Conservation (phyloP, 768 basidiomycete species). For the Phaffia australis region DNA sequence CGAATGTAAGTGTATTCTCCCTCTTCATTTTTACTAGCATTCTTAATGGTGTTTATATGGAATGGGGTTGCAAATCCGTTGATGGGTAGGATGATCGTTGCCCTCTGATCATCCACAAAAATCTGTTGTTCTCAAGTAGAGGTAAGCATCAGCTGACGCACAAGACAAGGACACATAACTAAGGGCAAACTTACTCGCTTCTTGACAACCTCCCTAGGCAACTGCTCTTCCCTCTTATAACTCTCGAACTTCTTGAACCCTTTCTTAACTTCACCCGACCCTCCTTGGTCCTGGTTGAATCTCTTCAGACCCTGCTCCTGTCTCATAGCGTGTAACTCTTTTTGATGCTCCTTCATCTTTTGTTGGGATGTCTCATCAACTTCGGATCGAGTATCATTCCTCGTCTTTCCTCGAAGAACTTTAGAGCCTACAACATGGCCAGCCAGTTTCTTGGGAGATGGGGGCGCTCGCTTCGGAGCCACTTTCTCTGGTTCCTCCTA, state of each 20-base stretch:
- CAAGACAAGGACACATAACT: neutral
- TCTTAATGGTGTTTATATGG: slow-evolving; percentile 97
- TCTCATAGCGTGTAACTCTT: slow-evolving; percentile 61
- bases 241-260: slow-evolving; percentile 87
- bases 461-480: slow-evolving; percentile 29
- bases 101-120: slow-evolving; percentile 76
- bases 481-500: slow-evolving; percentile 47
- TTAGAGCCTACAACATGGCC: slow-evolving; percentile 69
- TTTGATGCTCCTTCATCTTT: slow-evolving; percentile 77
- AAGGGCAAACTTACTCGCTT: slow-evolving; percentile 51
- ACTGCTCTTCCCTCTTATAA: slow-evolving; percentile 83
- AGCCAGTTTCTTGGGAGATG: slow-evolving; percentile 44
- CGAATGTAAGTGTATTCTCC: slow-evolving; percentile 87
- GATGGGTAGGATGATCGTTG: slow-evolving; percentile 81
- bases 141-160: neutral
- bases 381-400: slow-evolving; percentile 61
- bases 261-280: slow-evolving; percentile 78
- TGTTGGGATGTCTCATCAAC: slow-evolving; percentile 64
- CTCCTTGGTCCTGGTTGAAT: slow-evolving; percentile 63
- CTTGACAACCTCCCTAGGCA: slow-evolving; percentile 72
- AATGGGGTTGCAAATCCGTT: slow-evolving; percentile 93
- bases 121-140: slow-evolving; percentile 47
- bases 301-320: slow-evolving; percentile 70
- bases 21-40: slow-evolving; percentile 93
- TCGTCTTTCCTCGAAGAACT: slow-evolving; percentile 78